Percentiles rank a stretch among this genome's conserved stretches.
These are phyloP conservation scores for Bothriochloa decipiens DNA, from an alignment of 176 grass and related monocot genomes.

Conservation along the genomic window DNA sequence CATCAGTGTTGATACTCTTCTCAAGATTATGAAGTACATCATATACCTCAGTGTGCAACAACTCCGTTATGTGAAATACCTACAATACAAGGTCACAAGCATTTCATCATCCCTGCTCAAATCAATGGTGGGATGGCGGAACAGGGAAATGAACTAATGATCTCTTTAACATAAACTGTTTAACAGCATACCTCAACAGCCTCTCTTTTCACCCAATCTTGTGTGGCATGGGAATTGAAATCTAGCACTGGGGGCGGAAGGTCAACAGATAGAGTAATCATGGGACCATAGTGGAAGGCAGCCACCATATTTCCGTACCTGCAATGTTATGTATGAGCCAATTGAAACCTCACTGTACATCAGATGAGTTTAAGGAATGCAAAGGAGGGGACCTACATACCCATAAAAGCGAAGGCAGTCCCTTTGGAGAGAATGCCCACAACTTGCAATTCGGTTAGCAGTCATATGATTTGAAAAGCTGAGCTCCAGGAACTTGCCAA, in stretches of 20 bases:
- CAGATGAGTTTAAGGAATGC: background rate
- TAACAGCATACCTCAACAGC: constrained; percentile 62
- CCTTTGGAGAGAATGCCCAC: constrained; percentile 89
- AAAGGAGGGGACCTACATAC: constrained; percentile 45
- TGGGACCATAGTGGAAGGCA: constrained; percentile 75
- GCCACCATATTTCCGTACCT: constrained; percentile 94
- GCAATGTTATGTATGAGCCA: constrained; percentile 37
- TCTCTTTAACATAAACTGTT: constrained; percentile 32
- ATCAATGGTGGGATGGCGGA: constrained; percentile 27
- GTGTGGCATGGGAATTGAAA: constrained; percentile 55
- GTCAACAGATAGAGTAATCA: constrained; percentile 77
- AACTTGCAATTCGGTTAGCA: constrained; percentile 83
- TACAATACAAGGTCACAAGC: constrained; percentile 43
- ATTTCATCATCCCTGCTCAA: constrained; percentile 33
- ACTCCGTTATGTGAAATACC: constrained; percentile 66
- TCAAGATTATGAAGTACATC: constrained; percentile 62
- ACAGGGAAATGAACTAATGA: constrained; percentile 25
- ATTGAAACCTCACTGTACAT: constrained; percentile 26
- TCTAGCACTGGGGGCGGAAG: constrained; percentile 73
- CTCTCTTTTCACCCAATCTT: constrained; percentile 88
- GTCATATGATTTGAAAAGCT: constrained; percentile 87
- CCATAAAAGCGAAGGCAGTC: constrained; percentile 93
- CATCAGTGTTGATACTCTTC: constrained; percentile 46
- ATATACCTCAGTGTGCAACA: constrained; percentile 73
- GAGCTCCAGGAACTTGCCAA: constrained; percentile 97